Evolutionary conservation across 768 basidiomycete species (phyloP).

Genomic region (Dentipellis fragilis): DNA sequence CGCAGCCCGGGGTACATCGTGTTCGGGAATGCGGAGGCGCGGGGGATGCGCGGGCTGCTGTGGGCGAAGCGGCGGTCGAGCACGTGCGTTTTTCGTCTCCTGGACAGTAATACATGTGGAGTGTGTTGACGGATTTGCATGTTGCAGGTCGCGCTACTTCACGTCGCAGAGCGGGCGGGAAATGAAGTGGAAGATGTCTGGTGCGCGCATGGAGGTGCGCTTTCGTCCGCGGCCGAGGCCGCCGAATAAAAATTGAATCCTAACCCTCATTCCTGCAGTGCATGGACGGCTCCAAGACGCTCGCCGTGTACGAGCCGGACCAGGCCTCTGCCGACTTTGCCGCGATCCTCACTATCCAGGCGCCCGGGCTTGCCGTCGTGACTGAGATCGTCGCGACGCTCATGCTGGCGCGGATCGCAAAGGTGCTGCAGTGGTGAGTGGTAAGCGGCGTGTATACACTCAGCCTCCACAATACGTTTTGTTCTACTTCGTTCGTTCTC

Average conservation of each 20-base stretch:
- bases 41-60: constrained; percentile 47
- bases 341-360: constrained; percentile 50
- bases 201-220: constrained; percentile 61
- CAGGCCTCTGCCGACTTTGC: constrained; percentile 45
- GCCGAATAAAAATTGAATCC: not conserved
- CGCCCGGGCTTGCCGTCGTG: constrained; percentile 47
- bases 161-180: constrained; percentile 56
- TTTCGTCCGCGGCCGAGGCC: too few relatives aligned
- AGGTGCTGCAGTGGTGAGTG: constrained; percentile 41
- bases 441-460: too few relatives aligned
- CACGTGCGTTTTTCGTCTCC: constrained; percentile 36
- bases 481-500: not conserved
- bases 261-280: constrained; percentile 29
- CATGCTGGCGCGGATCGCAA: constrained; percentile 62
- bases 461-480: not conserved
- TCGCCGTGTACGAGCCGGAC: constrained; percentile 63
- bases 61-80: constrained; percentile 51
- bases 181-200: constrained; percentile 64
- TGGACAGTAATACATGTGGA: not conserved
- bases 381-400: constrained; percentile 76
- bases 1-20: constrained; percentile 50
- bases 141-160: constrained; percentile 62
- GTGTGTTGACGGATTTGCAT: not conserved
- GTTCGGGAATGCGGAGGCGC: constrained; percentile 54
- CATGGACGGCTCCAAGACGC: constrained; percentile 41